Conservation (phyloP, 2,329 filamentous ascomycete genomes). For the Talaromyces sp. region DNA sequence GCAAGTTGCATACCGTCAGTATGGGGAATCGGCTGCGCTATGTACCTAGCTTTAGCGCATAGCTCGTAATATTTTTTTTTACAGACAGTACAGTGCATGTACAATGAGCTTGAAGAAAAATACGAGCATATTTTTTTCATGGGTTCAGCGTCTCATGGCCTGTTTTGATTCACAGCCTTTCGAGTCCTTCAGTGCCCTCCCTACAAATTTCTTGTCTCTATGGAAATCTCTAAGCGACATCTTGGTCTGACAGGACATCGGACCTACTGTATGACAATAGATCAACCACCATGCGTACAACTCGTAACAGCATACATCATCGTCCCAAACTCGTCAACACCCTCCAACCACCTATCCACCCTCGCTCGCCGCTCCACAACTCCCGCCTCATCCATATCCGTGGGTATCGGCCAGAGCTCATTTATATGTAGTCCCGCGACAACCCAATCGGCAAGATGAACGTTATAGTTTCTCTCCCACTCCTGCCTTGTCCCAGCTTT, state of each 20-base stretch:
- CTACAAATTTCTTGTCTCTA: no score
- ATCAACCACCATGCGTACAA: slow-evolving; percentile 30
- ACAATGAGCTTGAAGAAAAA: not conserved
- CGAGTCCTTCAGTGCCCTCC: not conserved
- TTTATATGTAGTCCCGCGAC: slow-evolving; percentile 46
- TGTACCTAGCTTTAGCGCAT: not conserved
- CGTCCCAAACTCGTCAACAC: slow-evolving; percentile 53
- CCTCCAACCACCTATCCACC: slow-evolving; percentile 51
- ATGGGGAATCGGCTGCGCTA: not conserved
- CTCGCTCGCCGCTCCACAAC: slow-evolving; percentile 30
- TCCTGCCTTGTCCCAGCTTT: slow-evolving; percentile 31
- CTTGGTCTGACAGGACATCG: no score
- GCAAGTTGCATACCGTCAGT: not conserved
- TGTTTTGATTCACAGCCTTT: not conserved
- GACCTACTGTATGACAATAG: not conserved
- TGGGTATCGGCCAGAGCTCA: slow-evolving; percentile 50
- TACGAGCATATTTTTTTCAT: not conserved
- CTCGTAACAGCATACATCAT: slow-evolving; percentile 48
- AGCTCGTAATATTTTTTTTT: not conserved
- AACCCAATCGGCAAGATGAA: slow-evolving; percentile 43
- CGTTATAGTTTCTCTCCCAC: slow-evolving; percentile 48
- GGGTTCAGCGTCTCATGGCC: not conserved
- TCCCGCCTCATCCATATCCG: slow-evolving; percentile 25
- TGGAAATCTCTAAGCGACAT: not conserved
- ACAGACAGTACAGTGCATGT: not conserved